Evolutionary conservation across 805 yeast species (phyloP), one percentile per base, ranked within the genome.

Genomic region (Pachysolen tannophilus): DNA sequence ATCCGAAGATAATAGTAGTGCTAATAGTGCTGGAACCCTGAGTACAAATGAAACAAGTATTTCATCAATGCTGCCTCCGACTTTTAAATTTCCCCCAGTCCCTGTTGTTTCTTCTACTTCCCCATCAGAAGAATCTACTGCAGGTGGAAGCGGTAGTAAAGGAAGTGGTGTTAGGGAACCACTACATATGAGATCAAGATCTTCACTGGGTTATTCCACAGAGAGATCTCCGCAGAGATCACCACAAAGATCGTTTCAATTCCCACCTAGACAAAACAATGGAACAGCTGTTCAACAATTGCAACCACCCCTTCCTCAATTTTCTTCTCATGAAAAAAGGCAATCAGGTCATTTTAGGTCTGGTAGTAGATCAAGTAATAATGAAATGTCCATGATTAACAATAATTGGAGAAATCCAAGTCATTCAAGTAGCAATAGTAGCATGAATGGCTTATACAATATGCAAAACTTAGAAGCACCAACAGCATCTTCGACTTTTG

Each of bases 351-450:
- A 59, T 34, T 57, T 43, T 37, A 53, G 66, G 37, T 53, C 60
- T 18, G 56, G 56, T 43, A 55, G 63, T 25, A 61, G 72, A 25
- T 58, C 61, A 20, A 64, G 67, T 18, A 60, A 55, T 36, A n/a
- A n/a, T n/a, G n/a, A n/a, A 53, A 48, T 29, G 43, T 43, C 38
- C 58, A 58, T 35, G 39, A 69, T 71, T 50, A 74, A 71, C 47
- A 60, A 72, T 2, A 78, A 78, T 43, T 80, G 88, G 88, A 72
- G 88, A 56, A 56, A 60, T 20, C 81, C 72, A 48, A 74, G 72
- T 39, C 67, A 56, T 17, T 35, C 28, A 44, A 49, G 18, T 26
- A 30, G n/a, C 45, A 40, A 38, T 45, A 36, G 9, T 57, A 47
- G 32, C 50, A 48, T 27, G 43, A 48, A 32, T 42, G 35, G 42